phyloP scores from a whole-genome alignment of 2,329 filamentous ascomycete genomes.

The Helotiales sp. region DNA sequence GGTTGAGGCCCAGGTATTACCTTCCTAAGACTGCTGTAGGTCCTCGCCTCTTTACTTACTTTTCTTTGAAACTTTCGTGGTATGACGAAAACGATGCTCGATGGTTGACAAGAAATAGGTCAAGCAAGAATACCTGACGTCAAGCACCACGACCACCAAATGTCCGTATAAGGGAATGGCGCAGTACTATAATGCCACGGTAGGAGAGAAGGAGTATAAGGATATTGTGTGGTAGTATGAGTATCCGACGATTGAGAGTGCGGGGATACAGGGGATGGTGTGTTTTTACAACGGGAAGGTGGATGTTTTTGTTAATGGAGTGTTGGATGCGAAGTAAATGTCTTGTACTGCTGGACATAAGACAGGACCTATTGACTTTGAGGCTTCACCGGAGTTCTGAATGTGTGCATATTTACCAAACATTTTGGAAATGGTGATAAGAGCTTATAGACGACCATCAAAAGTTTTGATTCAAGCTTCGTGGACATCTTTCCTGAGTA shows the following conservation, averaged over 20 bases:
- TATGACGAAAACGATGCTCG: too few relatives aligned
- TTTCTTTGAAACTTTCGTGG: too few relatives aligned
- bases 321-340: conserved; percentile 20
- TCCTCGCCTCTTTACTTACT: too few relatives aligned
- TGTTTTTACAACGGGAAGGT: conserved; percentile 72
- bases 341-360: too few relatives aligned
- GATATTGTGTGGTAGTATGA: conserved; percentile 65
- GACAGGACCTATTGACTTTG: too few relatives aligned
- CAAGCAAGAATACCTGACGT: background rate
- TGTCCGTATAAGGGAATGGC: conserved; percentile 71
- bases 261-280: conserved; percentile 52
- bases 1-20: conserved; percentile 61
- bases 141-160: conserved; percentile 51
- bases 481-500: too few relatives aligned
- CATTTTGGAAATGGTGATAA: too few relatives aligned
- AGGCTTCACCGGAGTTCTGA: too few relatives aligned
- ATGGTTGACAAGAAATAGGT: conserved; percentile 39
- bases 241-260: conserved; percentile 56
- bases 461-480: too few relatives aligned
- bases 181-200: conserved; percentile 51
- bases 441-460: too few relatives aligned
- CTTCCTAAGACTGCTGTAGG: conserved; percentile 8
- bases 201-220: conserved; percentile 44
- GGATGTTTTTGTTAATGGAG: conserved; percentile 57
- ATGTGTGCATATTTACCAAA: too few relatives aligned